Conservation (phyloP, 2,329 filamentous ascomycete species). For the Cercospora citrullina region DNA sequence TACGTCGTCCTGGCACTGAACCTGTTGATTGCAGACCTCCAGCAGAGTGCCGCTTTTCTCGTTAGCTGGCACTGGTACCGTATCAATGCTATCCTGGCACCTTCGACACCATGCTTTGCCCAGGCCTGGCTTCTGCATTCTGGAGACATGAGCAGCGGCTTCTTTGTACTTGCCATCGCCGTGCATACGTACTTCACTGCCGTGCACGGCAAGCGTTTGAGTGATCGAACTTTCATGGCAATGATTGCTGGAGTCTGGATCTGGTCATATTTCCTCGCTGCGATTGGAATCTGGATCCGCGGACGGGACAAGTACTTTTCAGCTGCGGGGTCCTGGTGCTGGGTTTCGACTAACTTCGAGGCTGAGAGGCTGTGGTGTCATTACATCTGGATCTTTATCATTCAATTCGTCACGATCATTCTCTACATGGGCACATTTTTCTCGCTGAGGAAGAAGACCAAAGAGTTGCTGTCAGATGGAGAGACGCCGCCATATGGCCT, state of each 20-base stretch:
- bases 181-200: constrained; percentile 66
- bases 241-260: constrained; percentile 56
- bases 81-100: constrained; percentile 56
- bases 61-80: constrained; percentile 62
- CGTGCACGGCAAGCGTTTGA: constrained; percentile 56
- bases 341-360: constrained; percentile 59
- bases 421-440: constrained; percentile 48
- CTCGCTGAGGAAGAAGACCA: constrained; percentile 35
- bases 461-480: constrained; percentile 23
- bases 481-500: constrained; percentile 19
- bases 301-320: constrained; percentile 53
- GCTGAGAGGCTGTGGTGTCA: constrained; percentile 53
- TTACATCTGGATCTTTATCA: constrained; percentile 65
- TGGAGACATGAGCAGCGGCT: constrained; percentile 65
- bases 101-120: constrained; percentile 57
- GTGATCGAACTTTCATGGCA: constrained; percentile 53
- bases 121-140: constrained; percentile 70
- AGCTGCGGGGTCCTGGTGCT: constrained; percentile 65
- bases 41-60: constrained; percentile 64
- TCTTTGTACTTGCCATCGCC: constrained; percentile 67
- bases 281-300: constrained; percentile 52
- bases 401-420: constrained; percentile 54
- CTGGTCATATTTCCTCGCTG: constrained; percentile 59
- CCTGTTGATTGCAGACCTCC: constrained; percentile 66
- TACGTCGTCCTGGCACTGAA: constrained; percentile 70